Percentiles rank a stretch among this genome's conserved stretches.
Conservation (phyloP, 2,329 filamentous ascomycete species). For the Juglanconis sp. region DNA sequence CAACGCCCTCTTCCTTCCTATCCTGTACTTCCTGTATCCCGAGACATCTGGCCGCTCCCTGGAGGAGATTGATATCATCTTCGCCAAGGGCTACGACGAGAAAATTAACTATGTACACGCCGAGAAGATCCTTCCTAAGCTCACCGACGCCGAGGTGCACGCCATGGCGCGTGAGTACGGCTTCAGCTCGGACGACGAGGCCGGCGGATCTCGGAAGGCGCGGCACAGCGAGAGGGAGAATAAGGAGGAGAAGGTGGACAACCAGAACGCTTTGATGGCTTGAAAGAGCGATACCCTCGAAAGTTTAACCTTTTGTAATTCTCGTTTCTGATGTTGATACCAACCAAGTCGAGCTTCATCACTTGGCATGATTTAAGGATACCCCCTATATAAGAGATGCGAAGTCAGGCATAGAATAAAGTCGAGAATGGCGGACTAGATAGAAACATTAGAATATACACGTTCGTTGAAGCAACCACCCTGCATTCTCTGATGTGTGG, state of each 20-base stretch:
- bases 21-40: conserved; percentile 47
- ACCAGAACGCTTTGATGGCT: conserved; percentile 15
- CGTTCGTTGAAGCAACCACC: too few relatives aligned
- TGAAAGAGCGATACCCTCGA: neutral
- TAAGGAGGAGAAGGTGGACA: conserved; percentile 5
- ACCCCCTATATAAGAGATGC: neutral
- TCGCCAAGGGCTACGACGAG: conserved; percentile 20
- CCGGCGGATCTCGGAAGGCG: neutral
- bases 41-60: conserved; percentile 48
- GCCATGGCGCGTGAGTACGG: conserved; percentile 18
- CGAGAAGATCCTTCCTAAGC: conserved; percentile 12
- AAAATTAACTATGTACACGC: conserved; percentile 14
- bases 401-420: neutral
- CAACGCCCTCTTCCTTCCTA: conserved; percentile 50
- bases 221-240: conserved; percentile 6
- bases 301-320: neutral
- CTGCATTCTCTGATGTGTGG: too few relatives aligned
- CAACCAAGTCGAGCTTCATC: conserved; percentile 4
- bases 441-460: neutral
- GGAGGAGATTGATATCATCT: conserved; percentile 57
- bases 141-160: conserved; percentile 9
- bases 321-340: conserved; percentile 8
- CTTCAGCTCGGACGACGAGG: conserved; percentile 17
- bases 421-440: neutral
- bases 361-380: conserved; percentile 14